Conservation (phyloP, 306 rosid genomes). For the Vicia villosa region DNA sequence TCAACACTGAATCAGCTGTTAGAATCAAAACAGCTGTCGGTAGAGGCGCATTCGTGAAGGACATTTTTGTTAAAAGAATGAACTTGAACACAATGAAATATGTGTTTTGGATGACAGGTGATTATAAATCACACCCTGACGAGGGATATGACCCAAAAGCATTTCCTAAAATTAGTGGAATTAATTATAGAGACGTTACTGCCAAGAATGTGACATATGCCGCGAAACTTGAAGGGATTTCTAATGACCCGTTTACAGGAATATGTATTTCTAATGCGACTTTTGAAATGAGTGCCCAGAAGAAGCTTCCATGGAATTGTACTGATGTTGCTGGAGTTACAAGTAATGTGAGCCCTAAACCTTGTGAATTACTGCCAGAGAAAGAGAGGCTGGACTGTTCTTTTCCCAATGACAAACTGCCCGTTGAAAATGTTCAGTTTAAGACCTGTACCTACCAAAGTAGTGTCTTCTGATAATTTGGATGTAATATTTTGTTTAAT, state of each 20-base stretch:
- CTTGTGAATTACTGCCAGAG: constrained; percentile 57
- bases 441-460: constrained; percentile 39
- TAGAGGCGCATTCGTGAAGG: constrained; percentile 65
- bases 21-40: constrained; percentile 69
- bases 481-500: neutral
- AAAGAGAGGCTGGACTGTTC: constrained; percentile 40
- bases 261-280: constrained; percentile 63
- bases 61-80: constrained; percentile 44
- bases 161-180: constrained; percentile 51
- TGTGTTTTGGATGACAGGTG: constrained; percentile 38
- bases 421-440: constrained; percentile 59
- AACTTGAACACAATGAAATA: constrained; percentile 1
- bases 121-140: constrained; percentile 63
- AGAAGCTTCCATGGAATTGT: constrained; percentile 70
- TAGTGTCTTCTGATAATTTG: neutral
- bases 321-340: constrained; percentile 55
- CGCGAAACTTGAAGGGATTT: constrained; percentile 48
- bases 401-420: constrained; percentile 53
- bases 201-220: constrained; percentile 46
- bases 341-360: constrained; percentile 56
- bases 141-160: constrained; percentile 53
- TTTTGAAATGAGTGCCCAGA: constrained; percentile 26
- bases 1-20: constrained; percentile 61
- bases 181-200: constrained; percentile 51
- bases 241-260: constrained; percentile 48